phyloP scores from a whole-genome alignment of 2,329 filamentous ascomycete genomes.

The Clonostachys rosea region DNA sequence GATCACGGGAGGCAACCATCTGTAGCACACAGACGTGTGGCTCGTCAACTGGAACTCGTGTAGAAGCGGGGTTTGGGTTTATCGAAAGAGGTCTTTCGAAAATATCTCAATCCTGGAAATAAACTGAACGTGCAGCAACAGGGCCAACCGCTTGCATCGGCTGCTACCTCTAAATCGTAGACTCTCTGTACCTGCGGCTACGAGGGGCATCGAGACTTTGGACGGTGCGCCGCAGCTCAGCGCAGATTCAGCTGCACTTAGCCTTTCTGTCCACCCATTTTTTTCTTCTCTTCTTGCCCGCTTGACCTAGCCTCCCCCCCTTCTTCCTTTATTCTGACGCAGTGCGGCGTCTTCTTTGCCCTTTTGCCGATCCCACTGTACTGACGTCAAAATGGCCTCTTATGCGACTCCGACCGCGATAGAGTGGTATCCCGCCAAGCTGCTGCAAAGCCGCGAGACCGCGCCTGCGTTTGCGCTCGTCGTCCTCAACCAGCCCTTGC shows the following conservation, averaged over 20 bases:
- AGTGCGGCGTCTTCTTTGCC: background rate
- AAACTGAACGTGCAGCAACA: too few species aligned
- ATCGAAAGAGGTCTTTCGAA: too few species aligned
- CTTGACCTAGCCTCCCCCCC: background rate
- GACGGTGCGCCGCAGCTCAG: too few species aligned
- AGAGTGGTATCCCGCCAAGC: constrained; percentile 33
- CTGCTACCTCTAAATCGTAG: too few species aligned
- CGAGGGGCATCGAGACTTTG: too few species aligned
- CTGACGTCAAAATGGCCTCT: background rate
- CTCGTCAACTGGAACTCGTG: too few species aligned
- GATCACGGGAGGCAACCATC: too few species aligned
- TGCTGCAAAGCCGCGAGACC: constrained; percentile 23
- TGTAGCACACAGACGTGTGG: too few species aligned
- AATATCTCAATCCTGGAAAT: too few species aligned
- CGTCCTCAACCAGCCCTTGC: constrained; percentile 47
- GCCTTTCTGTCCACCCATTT: background rate
- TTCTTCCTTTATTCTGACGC: background rate
- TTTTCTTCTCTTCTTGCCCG: background rate
- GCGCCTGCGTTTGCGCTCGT: constrained; percentile 36
- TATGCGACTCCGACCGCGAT: constrained; percentile 4
- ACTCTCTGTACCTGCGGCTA: too few species aligned
- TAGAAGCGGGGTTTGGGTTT: too few species aligned
- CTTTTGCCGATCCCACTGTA: background rate
- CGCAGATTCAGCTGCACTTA: background rate
- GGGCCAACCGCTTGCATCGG: too few species aligned